These are phyloP conservation scores for Podaxis rugospora DNA, from an alignment of 768 basidiomycete genomes.

Conservation along the genomic window DNA sequence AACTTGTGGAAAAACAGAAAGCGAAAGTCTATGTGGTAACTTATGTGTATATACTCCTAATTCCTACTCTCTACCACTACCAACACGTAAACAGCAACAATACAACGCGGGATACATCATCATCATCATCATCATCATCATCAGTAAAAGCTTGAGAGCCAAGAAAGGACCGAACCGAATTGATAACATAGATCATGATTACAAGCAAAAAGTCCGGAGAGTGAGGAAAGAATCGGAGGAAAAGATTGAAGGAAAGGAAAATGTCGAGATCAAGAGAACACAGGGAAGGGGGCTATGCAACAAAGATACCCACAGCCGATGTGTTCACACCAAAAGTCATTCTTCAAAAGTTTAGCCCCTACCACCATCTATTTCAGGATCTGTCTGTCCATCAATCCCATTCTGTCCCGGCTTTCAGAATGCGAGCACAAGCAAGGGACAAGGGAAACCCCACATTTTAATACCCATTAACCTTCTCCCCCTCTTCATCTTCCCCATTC, in stretches of 20 bases:
- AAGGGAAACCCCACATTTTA: not conserved
- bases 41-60: too few species aligned
- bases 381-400: too few species aligned
- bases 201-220: not conserved
- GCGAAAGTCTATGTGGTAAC: too few species aligned
- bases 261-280: not conserved
- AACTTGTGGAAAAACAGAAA: too few species aligned
- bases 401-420: not conserved
- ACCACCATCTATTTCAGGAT: too few species aligned
- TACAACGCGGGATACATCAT: too few species aligned
- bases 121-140: too few species aligned
- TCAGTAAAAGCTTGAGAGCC: too few species aligned
- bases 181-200: not conserved
- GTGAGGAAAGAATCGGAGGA: not conserved
- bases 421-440: not conserved
- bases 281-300: not conserved
- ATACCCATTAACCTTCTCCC: not conserved
- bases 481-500: constrained; percentile 18
- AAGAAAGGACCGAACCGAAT: not conserved
- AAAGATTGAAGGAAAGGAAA: not conserved
- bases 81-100: too few species aligned
- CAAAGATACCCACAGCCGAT: not conserved
- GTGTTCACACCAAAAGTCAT: too few species aligned
- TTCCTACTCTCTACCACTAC: too few species aligned
- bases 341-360: too few species aligned